Evolutionary conservation across 257 asterid species (phyloP).

Genomic region (Knoxia roxburghii): DNA sequence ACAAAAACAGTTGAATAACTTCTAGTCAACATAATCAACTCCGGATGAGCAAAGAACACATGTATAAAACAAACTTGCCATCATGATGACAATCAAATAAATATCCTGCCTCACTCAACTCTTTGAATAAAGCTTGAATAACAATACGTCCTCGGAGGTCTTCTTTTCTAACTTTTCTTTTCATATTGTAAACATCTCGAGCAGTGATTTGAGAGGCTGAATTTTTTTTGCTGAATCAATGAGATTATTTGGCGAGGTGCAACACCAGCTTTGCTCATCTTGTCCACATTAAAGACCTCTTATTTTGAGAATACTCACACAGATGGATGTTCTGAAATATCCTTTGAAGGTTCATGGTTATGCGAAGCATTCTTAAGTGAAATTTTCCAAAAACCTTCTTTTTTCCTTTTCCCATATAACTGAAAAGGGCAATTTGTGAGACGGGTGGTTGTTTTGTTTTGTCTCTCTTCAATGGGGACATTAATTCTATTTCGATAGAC

Average conservation of each 20-base stretch:
- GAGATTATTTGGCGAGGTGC: neutral
- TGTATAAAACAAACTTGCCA: neutral
- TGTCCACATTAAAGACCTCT: neutral
- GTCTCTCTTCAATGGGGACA: no score
- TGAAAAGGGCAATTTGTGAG: no score
- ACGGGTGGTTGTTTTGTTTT: no score
- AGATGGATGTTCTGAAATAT: no score
- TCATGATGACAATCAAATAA: neutral
- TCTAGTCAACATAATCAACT: neutral
- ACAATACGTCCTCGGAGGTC: neutral
- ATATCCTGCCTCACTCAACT: neutral
- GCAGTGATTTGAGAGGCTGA: neutral
- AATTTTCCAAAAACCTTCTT: no score
- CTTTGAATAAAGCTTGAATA: conserved; percentile 6
- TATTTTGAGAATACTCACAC: neutral
- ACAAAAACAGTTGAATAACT: no score
- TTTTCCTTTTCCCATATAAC: no score
- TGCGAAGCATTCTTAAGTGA: no score
- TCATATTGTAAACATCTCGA: neutral
- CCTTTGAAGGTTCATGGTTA: no score
- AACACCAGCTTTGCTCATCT: neutral
- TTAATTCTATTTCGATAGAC: no score
- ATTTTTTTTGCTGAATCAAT: conserved; percentile 5
- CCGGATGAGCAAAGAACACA: conserved; percentile 14
- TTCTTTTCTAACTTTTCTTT: neutral